A percentile compares a stretch with the other conserved stretches of the same genome.
Conservation (phyloP, 805 yeast species). For the Candida oleophila region DNA sequence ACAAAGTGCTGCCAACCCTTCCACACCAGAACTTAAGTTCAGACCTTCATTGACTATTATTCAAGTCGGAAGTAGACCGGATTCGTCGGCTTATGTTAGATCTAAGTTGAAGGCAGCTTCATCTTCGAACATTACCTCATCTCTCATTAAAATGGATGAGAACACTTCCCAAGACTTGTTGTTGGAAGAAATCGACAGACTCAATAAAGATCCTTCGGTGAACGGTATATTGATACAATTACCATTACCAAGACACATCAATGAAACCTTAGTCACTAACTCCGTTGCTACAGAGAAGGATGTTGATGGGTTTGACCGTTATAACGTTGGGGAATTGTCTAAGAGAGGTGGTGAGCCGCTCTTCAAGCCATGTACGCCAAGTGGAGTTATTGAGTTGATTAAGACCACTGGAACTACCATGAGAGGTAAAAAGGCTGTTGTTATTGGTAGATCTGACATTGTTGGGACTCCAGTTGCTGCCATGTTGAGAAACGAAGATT, state of each 20-base stretch:
- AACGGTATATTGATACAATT: slow-evolving; percentile 89
- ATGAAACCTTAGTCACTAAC: slow-evolving; percentile 78
- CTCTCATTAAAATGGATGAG: slow-evolving; percentile 62
- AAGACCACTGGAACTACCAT: slow-evolving; percentile 65
- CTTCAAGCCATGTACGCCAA: slow-evolving; percentile 93
- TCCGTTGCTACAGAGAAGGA: slow-evolving; percentile 83
- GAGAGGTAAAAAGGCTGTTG: slow-evolving; percentile 84
- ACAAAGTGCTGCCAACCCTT: slow-evolving; percentile 4
- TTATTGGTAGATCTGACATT: slow-evolving; percentile 91
- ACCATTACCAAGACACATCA: slow-evolving; percentile 79
- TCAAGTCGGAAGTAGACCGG: slow-evolving; percentile 90
- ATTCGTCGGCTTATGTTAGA: slow-evolving; percentile 85
- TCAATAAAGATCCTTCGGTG: slow-evolving; percentile 73
- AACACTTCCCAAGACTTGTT: slow-evolving; percentile 58
- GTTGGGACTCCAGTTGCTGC: slow-evolving; percentile 94
- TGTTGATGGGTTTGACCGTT: slow-evolving; percentile 92
- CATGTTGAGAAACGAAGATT: slow-evolving; percentile 72
- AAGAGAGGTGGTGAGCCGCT: slow-evolving; percentile 81
- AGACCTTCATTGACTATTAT: slow-evolving; percentile 77
- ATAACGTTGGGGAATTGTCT: slow-evolving; percentile 86
- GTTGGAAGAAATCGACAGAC: slow-evolving; percentile 54
- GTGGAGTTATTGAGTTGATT: slow-evolving; percentile 82
- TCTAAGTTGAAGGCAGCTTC: slow-evolving; percentile 89
- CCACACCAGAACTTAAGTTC: slow-evolving; percentile 43
- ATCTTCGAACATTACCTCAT: slow-evolving; percentile 75